Conservation (phyloP, 2,329 filamentous ascomycete genomes). For the Cyphellophora attinorum region DNA sequence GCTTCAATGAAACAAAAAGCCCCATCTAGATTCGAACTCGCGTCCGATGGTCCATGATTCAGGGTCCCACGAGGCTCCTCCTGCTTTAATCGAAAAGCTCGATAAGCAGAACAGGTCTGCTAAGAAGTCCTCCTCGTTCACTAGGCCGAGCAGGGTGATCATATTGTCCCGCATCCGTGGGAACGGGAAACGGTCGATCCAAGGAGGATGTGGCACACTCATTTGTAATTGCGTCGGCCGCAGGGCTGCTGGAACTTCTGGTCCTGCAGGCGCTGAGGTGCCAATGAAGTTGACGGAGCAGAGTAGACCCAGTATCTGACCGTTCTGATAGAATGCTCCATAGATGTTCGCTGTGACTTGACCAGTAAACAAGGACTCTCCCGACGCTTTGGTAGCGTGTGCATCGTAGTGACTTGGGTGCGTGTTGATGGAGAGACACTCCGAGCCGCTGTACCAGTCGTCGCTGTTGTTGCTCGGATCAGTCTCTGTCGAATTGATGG, state of each 20-base stretch:
- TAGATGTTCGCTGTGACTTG: too few species aligned
- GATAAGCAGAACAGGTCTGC: constrained; percentile 24
- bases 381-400: too few species aligned
- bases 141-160: constrained; percentile 18
- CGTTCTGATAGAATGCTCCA: constrained; percentile 26
- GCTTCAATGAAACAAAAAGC: constrained; percentile 24
- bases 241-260: constrained; percentile 18
- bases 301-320: constrained; percentile 20
- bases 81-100: constrained; percentile 23
- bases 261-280: constrained; percentile 17
- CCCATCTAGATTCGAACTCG: constrained; percentile 27
- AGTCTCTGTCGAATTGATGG: too few species aligned
- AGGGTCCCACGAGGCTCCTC: constrained; percentile 23
- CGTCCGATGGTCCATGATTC: constrained; percentile 25
- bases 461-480: too few species aligned
- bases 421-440: too few species aligned
- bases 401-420: too few species aligned
- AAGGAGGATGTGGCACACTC: constrained; percentile 24
- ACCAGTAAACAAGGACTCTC: too few species aligned
- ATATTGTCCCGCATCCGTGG: constrained; percentile 29
- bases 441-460: too few species aligned
- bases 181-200: constrained; percentile 32
- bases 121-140: constrained; percentile 30
- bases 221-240: constrained; percentile 26
- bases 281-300: constrained; percentile 20